Evolutionary conservation across 192 early-diverging fungal species (phyloP), one percentile per base, ranked within the genome.

Genomic region (Paraglomus brasilianum): DNA sequence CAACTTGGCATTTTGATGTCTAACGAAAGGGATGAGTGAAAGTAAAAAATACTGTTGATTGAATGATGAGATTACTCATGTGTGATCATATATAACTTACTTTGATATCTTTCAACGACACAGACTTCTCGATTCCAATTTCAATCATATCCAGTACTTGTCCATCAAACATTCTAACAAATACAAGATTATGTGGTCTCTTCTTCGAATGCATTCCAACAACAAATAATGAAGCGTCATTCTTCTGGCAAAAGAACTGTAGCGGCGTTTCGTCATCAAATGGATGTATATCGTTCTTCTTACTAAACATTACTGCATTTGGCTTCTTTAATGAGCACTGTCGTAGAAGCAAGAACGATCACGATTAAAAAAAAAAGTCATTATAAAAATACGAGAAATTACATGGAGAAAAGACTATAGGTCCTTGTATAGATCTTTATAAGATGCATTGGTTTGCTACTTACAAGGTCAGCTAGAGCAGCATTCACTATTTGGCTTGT

Each of bases 111-210:
- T 81, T 80, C 82, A 94, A 89, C 0, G 90, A 75, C 30, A 81
- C 76, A 44, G 84, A 84, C 36, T 86, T 79, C 63, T 89, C 87
- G 15, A 99, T 83, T 7, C 92, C 92, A 44, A 99, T 74, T 77
- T 99, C 97, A 44, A 96, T 77, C 94, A 98, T 95, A 71, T 99
- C 96, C 69, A 99, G 78, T 47, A 98, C 75, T 74, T 94, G 90
- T 78, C 94, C 84, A 74, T 99, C 89, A 82, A 96, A 99, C 80
- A 88, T 95, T 30, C 97, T 87, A 8, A 89, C 88, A 66, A 99
- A 87, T 2, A 89, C 85, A 66, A 99, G 78, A 77, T 95, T 97
- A 75, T 98, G 88, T 19, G 97, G 96, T 63, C 96, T 83, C 79
- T 99, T 99, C 80, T 99, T 99, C 66, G 88, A 90, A 78, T 98